Evolutionary conservation across 2,329 filamentous ascomycete species (phyloP), one percentile per base, ranked within the genome.

Genomic region (Aspergillus hiratsukae): DNA sequence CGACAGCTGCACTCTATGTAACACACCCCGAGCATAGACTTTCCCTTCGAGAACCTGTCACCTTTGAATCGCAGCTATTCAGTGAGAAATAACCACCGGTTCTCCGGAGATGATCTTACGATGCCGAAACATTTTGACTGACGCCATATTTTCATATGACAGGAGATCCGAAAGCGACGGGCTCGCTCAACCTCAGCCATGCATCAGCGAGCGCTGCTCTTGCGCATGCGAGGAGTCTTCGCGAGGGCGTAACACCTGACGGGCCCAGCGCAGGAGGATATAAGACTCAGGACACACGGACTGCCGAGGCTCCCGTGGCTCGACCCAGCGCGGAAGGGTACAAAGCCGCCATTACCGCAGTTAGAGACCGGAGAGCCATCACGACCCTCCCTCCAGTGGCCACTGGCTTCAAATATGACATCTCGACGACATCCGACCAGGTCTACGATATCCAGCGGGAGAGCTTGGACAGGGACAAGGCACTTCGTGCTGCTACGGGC

Each of bases 401-500:
- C n/a, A 31, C 49, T 5, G 53, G n/a, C 27, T 43, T 59, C n/a
- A 64, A 63, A 23, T 53, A 64, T 25, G 64, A 69, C 25, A 52
- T 60, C 37, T 88, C 88, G 19, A 88, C 89, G 17, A 88, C 89
- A 2, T 23, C 43, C 9, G 85, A 78, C 43, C 81, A 87, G 58
- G 87, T 87, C n/a, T 84, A 88, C 71, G 80, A 79, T 28, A 51
- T 46, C 9, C 48, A 53, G 23, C 60, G 50, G 40, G 58, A 56
- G 27, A 76, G 72, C 9, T 73, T 86, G 27, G 81, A 82, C 48
- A 81, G 80, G 37, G 82, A 83, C 58, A 86, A 84, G 57, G 91
- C 91, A 1, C 78, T 93, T 49, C 77, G 83, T 37, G 91, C 91
- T 45, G 91, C 91, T 11, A 88, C 87, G 51, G 89, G 86, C 28